Base-by-base conservation (phyloP, 1,284 basidiomycete genomes). In the Pascua sp. region DNA sequence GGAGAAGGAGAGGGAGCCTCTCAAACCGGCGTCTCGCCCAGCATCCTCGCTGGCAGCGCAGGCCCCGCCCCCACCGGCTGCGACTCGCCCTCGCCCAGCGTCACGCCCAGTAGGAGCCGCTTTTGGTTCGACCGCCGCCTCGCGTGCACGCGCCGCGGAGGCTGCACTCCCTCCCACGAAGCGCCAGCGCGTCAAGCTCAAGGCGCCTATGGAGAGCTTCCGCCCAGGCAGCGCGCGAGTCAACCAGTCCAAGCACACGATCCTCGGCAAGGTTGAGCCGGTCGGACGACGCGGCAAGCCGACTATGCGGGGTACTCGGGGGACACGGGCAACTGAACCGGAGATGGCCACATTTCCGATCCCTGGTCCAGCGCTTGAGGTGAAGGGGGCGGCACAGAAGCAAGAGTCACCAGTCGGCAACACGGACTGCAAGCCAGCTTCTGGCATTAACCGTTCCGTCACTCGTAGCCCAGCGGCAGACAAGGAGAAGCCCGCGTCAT, bases 131-230 rank as follows among this genome's bases (percentile, higher is more conserved):
- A 63, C 58, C 0, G 62, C 59, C 8, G 53, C 62, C 2, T 60
- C 62, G 8, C 62, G 61, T 8, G 61, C 61, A 1, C 61, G 61
- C 13, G 49, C 42, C 18, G 57, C 49, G 13, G 60, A 65, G n/a
- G 51, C 63, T 1, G 53, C 63, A 10, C 58, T 70, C 5, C 66
- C 70, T 4, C 63, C 69, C 5, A 55, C 60, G 4, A 67, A 68
- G 57, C 65, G 66, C 32, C 72, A 73, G 53, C 69, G 65, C 37
- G 61, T 75, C 18, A 62, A 61, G 41, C 63, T 67, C 17, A 75
- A 74, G 59, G 66, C 73, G 3, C 67, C 74, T 13, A 57, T 71
- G 24, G 73, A 73, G 32, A 67, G 62, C 43, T 76, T 76, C 63
- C 58, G 36, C 72, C 73, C 0, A 49, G 58, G 15, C 52, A 38